Conservation (phyloP, 139 green algal genomes). For the Diplosphaera chodatii region DNA sequence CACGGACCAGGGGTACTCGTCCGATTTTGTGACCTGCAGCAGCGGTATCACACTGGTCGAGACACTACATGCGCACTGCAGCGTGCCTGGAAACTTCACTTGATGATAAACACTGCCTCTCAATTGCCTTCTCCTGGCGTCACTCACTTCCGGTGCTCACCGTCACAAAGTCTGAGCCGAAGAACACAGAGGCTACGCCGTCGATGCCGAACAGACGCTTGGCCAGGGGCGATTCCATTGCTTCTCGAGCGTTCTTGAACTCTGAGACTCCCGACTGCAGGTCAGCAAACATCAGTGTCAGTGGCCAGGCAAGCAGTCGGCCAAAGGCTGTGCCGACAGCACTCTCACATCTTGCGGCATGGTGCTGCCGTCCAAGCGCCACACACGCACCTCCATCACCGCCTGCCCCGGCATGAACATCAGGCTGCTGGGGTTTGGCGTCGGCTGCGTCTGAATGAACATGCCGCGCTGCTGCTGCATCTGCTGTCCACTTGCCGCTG, state of each 20-base stretch:
- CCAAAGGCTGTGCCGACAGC: neutral
- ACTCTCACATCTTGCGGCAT: too few relatives aligned
- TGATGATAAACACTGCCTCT: too few relatives aligned
- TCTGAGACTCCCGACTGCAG: slow-evolving; percentile 35
- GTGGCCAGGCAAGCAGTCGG: neutral
- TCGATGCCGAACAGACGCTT: slow-evolving; percentile 83
- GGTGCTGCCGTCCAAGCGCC: neutral
- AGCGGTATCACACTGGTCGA: too few relatives aligned
- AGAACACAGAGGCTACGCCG: slow-evolving; percentile 85
- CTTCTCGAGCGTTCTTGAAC: slow-evolving; percentile 75
- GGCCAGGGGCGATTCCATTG: slow-evolving; percentile 82
- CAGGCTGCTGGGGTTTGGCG: slow-evolving; percentile 90
- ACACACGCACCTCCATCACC: slow-evolving; percentile 56
- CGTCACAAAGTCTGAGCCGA: slow-evolving; percentile 96
- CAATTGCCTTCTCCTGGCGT: too few relatives aligned
- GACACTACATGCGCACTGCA: too few relatives aligned
- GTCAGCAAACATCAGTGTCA: neutral
- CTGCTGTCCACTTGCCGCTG: too few relatives aligned
- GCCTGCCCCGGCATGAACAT: slow-evolving; percentile 92
- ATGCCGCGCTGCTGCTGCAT: slow-evolving; percentile 50
- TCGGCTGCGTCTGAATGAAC: slow-evolving; percentile 97
- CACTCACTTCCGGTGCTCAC: too few relatives aligned
- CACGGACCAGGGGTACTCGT: slow-evolving; percentile 65
- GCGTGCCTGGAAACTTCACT: too few relatives aligned
- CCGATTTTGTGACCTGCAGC: slow-evolving; percentile 76